Evolutionary conservation across 1,284 basidiomycete species (phyloP).

Genomic region (Fistulinella staudtii): DNA sequence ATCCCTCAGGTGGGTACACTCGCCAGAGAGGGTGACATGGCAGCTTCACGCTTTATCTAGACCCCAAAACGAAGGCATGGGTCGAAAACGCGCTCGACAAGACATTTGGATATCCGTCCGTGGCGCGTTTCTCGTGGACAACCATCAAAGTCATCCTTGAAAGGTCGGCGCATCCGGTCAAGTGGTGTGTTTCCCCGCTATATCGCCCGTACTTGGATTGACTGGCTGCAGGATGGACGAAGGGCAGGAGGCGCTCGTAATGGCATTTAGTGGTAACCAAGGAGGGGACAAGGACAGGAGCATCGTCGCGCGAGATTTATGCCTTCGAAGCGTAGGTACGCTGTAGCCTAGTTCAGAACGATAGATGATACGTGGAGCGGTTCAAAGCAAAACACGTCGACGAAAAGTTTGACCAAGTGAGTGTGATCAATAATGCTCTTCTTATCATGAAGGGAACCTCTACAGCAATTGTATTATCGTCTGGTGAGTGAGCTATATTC

Average conservation of each 20-base stretch:
- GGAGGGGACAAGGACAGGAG: slow-evolving; percentile 70
- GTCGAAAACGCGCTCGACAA: slow-evolving; percentile 75
- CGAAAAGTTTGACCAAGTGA: no score
- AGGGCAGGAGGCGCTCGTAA: slow-evolving; percentile 68
- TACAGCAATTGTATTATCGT: no score
- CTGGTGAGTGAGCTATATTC: no score
- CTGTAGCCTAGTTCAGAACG: no score
- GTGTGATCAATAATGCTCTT: no score
- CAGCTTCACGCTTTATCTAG: slow-evolving; percentile 38
- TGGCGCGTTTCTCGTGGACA: slow-evolving; percentile 95
- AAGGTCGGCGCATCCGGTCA: slow-evolving; percentile 69
- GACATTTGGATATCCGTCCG: slow-evolving; percentile 89
- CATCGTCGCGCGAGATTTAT: slow-evolving; percentile 65
- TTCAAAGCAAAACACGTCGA: no score
- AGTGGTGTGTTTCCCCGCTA: slow-evolving; percentile 59
- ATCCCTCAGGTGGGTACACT: slow-evolving; percentile 68
- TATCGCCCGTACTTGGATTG: not conserved
- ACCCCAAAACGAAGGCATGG: slow-evolving; percentile 92
- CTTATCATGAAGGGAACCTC: no score
- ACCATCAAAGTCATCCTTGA: slow-evolving; percentile 88
- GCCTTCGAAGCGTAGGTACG: slow-evolving; percentile 59
- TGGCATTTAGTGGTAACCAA: slow-evolving; percentile 66
- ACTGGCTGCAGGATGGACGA: slow-evolving; percentile 68
- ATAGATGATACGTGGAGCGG: no score
- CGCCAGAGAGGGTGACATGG: not conserved